phyloP scores from a whole-genome alignment of 176 grass and related monocot species.

The Oryza australiensis region DNA sequence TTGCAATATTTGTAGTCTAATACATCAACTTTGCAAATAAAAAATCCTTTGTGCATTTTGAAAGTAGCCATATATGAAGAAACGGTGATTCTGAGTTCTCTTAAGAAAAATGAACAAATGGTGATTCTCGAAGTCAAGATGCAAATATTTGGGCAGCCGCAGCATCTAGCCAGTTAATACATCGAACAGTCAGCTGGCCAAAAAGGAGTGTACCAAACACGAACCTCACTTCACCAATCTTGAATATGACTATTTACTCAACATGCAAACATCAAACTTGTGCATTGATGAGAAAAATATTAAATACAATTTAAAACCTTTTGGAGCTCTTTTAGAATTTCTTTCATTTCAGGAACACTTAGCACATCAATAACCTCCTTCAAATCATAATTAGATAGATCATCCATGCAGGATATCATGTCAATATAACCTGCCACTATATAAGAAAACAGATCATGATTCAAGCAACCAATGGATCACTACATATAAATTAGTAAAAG shows the following conservation, averaged over 20 bases:
- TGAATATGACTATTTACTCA: constrained; percentile 25
- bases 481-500: constrained; percentile 23
- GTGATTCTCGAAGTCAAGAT: constrained; percentile 20
- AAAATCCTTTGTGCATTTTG: background rate
- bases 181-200: background rate
- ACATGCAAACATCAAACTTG: background rate
- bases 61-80: background rate
- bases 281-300: background rate
- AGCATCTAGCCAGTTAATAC: background rate
- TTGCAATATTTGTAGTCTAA: constrained; percentile 5
- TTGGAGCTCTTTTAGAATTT: constrained; percentile 60
- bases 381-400: constrained; percentile 57
- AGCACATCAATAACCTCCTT: constrained; percentile 78
- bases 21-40: background rate
- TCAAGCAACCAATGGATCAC: constrained; percentile 12
- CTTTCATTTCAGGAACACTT: constrained; percentile 76
- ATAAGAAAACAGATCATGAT: constrained; percentile 34
- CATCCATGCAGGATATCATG: constrained; percentile 51
- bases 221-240: constrained; percentile 5
- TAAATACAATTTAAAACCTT: constrained; percentile 61
- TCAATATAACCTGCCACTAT: constrained; percentile 79
- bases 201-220: background rate
- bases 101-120: background rate
- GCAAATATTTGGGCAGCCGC: background rate
- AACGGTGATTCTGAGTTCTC: no score